Percentiles rank a stretch among this genome's conserved stretches.
Evolutionary conservation across 306 rosid genomes (phyloP).

Genomic region (Abrus pulchellus): DNA sequence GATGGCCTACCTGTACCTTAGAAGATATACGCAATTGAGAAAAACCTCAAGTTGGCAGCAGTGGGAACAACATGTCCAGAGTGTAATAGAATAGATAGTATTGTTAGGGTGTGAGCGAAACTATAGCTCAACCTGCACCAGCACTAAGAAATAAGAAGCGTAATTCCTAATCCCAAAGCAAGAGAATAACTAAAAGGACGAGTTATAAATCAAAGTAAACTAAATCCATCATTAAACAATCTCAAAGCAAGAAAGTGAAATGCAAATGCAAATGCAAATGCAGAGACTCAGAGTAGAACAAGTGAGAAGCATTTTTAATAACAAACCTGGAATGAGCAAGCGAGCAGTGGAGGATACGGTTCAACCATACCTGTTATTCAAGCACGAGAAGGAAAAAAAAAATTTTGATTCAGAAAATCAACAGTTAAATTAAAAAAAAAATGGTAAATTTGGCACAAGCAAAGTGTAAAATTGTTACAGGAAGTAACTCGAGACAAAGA

Average conservation of each 20-base stretch:
- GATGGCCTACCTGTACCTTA: neutral
- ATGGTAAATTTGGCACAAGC: conserved; percentile 2
- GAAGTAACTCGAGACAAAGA: neutral
- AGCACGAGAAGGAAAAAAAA: neutral
- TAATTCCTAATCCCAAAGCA: conserved; percentile 13
- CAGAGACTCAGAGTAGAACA: conserved; percentile 14
- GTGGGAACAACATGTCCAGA: neutral
- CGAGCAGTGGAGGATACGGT: neutral
- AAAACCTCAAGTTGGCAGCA: neutral
- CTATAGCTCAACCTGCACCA: neutral
- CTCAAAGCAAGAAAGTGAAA: neutral
- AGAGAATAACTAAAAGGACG: neutral
- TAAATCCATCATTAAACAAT: neutral
- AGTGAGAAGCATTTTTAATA: neutral
- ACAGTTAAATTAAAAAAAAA: neutral
- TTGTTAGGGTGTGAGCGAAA: neutral
- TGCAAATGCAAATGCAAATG: neutral
- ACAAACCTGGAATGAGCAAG: conserved; percentile 25
- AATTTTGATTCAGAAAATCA: neutral
- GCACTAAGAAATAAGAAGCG: conserved; percentile 28
- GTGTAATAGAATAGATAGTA: neutral
- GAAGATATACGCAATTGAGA: neutral
- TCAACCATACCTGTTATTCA: neutral
- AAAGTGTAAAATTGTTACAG: neutral
- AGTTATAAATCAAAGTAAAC: neutral